Evolutionary conservation across 192 early-diverging fungal genomes (phyloP).

Genomic region (Backusella psychrophila): DNA sequence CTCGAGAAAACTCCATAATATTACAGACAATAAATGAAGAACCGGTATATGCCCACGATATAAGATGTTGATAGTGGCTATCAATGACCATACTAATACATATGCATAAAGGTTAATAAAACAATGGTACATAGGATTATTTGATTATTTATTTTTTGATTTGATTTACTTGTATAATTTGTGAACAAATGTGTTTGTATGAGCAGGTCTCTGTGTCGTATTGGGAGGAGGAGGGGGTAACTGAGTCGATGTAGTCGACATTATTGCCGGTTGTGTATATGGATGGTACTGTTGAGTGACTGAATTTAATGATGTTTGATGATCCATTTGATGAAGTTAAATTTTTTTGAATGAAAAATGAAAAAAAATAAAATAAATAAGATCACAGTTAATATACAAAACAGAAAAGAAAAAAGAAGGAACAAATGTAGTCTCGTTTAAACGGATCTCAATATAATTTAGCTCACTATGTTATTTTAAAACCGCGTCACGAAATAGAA

Average conservation of each 20-base stretch:
- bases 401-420: background rate
- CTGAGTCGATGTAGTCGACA: background rate
- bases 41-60: conserved; percentile 87
- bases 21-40: conserved; percentile 90
- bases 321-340: background rate
- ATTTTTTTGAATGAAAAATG: background rate
- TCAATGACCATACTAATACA: conserved; percentile 77
- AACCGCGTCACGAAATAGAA: conserved; percentile 12
- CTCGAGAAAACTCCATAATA: conserved; percentile 85
- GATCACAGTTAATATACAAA: background rate
- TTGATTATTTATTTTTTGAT: background rate
- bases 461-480: background rate
- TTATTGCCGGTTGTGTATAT: background rate
- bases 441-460: background rate
- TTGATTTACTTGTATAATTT: conserved; percentile 30
- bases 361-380: background rate
- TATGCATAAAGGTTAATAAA: background rate
- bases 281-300: background rate
- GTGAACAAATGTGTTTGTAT: conserved; percentile 33
- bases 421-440: background rate
- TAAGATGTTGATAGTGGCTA: conserved; percentile 81
- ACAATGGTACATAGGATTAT: background rate
- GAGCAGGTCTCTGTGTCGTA: conserved; percentile 20
- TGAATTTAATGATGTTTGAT: background rate
- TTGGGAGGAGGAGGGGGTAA: conserved; percentile 11